Conservation (phyloP, 1,284 basidiomycete genomes). For the Trichosporon asahii region DNA sequence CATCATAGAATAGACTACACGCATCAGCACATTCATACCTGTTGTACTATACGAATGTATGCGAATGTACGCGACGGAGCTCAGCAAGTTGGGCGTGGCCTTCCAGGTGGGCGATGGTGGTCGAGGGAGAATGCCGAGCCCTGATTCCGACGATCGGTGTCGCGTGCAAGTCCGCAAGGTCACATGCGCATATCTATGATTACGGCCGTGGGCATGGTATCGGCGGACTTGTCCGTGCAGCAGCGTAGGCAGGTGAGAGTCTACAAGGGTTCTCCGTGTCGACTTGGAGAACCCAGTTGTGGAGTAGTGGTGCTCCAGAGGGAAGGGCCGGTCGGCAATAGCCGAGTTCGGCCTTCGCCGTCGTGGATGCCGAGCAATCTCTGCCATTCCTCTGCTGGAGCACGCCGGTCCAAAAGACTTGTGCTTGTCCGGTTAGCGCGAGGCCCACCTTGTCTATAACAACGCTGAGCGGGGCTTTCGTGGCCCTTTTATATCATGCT, state of each 20-base stretch:
- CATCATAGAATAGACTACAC: not conserved
- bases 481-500: not conserved
- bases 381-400: not conserved
- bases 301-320: too few relatives aligned
- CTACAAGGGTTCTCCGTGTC: not conserved
- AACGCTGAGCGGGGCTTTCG: not conserved
- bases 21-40: constrained; percentile 6
- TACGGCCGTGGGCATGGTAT: not conserved
- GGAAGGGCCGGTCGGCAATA: not conserved
- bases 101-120: too few relatives aligned
- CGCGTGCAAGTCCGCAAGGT: not conserved
- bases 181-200: not conserved
- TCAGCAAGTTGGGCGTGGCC: too few relatives aligned
- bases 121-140: too few relatives aligned
- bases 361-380: not conserved
- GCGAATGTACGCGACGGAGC: not conserved
- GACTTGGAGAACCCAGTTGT: not conserved
- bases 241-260: not conserved
- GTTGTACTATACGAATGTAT: constrained; percentile 13
- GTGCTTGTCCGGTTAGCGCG: not conserved
- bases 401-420: too few relatives aligned
- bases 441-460: not conserved
- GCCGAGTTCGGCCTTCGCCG: constrained; percentile 10
- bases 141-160: too few relatives aligned
- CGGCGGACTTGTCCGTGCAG: not conserved